A percentile compares a stretch with the other conserved stretches of the same genome.
Conservation (phyloP, 2,329 filamentous ascomycete genomes). For the Penicillium paneum region DNA sequence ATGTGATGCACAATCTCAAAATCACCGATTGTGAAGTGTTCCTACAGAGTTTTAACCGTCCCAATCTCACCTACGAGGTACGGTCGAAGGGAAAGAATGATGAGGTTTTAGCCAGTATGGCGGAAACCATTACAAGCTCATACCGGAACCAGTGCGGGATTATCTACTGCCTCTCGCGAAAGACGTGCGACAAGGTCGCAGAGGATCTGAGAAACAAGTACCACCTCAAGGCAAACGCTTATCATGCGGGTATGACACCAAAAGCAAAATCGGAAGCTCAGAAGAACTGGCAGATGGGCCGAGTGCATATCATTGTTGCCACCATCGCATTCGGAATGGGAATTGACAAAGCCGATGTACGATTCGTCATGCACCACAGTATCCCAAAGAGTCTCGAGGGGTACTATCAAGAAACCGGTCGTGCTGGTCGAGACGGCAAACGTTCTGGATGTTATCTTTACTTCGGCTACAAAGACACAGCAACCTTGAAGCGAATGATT, state of each 20-base stretch:
- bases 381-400: conserved; percentile 94
- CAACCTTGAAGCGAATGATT: conserved; percentile 74
- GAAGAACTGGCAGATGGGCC: conserved; percentile 74
- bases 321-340: conserved; percentile 99
- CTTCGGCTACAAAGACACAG: conserved; percentile 76
- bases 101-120: conserved; percentile 53
- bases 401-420: conserved; percentile 97
- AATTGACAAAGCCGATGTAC: conserved; percentile 96
- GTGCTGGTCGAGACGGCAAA: conserved; percentile 86
- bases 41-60: conserved; percentile 93
- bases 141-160: conserved; percentile 78
- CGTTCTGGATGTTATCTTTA: conserved; percentile 86
- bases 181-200: conserved; percentile 77
- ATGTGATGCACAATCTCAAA: conserved; percentile 86
- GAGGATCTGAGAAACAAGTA: conserved; percentile 59
- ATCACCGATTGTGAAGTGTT: conserved; percentile 77
- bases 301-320: conserved; percentile 85
- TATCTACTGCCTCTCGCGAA: conserved; percentile 85
- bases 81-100: conserved; percentile 63
- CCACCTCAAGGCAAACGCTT: conserved; percentile 73
- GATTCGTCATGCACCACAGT: conserved; percentile 91
- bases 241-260: conserved; percentile 75
- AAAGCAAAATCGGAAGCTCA: conserved; percentile 70
- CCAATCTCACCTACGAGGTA: conserved; percentile 89
- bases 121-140: conserved; percentile 61